A percentile compares a stretch with the other conserved stretches of the same genome.
These are phyloP conservation scores for Penicillium concentricum DNA, from an alignment of 2,329 filamentous ascomycete species.

Conservation along the genomic window DNA sequence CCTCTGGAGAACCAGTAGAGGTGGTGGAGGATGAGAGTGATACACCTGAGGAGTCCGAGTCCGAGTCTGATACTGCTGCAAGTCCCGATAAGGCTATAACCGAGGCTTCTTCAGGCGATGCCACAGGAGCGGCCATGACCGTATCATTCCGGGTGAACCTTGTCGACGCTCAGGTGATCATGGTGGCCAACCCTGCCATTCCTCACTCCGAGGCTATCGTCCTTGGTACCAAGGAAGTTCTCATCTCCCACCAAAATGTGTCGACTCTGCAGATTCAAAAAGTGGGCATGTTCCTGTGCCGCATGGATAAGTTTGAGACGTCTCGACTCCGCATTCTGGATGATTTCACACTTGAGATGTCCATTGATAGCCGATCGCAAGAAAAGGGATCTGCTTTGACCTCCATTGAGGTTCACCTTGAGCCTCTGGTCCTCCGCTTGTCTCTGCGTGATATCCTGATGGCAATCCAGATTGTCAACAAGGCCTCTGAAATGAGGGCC, in stretches of 20 bases:
- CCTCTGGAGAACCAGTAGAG: conserved; percentile 50
- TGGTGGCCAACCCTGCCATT: conserved; percentile 91
- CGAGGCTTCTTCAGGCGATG: conserved; percentile 28
- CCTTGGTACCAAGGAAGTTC: conserved; percentile 85
- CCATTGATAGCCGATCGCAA: conserved; percentile 71
- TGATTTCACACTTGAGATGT: conserved; percentile 89
- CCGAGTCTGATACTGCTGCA: conserved; percentile 31
- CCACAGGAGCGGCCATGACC: conserved; percentile 58
- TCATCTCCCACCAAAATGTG: conserved; percentile 90
- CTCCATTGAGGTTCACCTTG: conserved; percentile 81
- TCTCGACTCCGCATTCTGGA: conserved; percentile 89
- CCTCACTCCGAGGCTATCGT: conserved; percentile 94
- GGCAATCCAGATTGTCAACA: conserved; percentile 86
- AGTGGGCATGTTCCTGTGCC: conserved; percentile 96
- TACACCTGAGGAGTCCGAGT: conserved; percentile 37
- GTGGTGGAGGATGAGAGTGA: conserved; percentile 35
- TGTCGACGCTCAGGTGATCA: conserved; percentile 92
- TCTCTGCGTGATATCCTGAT: conserved; percentile 93
- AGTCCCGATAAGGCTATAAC: conserved; percentile 26
- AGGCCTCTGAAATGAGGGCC: conserved; percentile 80
- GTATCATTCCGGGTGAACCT: conserved; percentile 89
- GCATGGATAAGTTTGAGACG: conserved; percentile 96
- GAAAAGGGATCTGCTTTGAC: conserved; percentile 62
- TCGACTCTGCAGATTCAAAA: conserved; percentile 90
- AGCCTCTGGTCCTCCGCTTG: conserved; percentile 84